Evolutionary conservation across 495 filamentous ascomycete genomes (phyloP), one percentile per base, ranked within the genome.

Genomic region (Acidomyces sp.): DNA sequence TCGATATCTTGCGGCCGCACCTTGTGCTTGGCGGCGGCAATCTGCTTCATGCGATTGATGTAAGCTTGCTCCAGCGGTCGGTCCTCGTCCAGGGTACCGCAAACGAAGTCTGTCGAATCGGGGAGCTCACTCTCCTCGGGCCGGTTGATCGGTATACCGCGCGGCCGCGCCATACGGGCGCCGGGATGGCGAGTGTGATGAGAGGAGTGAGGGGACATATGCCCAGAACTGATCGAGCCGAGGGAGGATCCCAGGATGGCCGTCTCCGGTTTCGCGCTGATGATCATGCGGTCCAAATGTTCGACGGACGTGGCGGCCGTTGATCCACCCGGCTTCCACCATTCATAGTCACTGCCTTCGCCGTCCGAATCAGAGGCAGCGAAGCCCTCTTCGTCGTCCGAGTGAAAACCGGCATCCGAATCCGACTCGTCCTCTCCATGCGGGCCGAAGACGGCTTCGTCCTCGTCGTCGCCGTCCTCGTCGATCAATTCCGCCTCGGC

Each of bases 31-130:
- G 76, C 77, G 29, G 77, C 76, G 43, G 80, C 80, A 26, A 83
- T 74, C 35, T 83, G 75, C 52, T 90, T 82, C 41, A 90, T 67
- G 48, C 79, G 82, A 9, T 82, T 83, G 34, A 93, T 73, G 57
- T 94, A 97, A 2, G 83, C 87, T 44, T 82, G 80, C 56, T 97
- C 90, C 27, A 96, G 60, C n/a, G 84, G 80, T 36, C 84, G 78
- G 56, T 97, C 90, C 56, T 97, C 90, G 53, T 96, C 90, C 13
- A 97, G 65, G 11, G 90, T 97, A 35, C 90, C 90, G 55, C 90
- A 94, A 18, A 97, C 90, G 54, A 97, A 97, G 58, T 96, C 92
- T 27, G 86, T 94, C 60, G 85, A 93, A 60, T 97, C 90, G 7
- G 90, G 90, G 6, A 96, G 64, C 43, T 93, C 83, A 1, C 37